Percentiles rank a stretch among this genome's conserved stretches.
These are phyloP conservation scores for Zalaria sp. DNA, from an alignment of 2,329 filamentous ascomycete genomes.

Conservation along the genomic window DNA sequence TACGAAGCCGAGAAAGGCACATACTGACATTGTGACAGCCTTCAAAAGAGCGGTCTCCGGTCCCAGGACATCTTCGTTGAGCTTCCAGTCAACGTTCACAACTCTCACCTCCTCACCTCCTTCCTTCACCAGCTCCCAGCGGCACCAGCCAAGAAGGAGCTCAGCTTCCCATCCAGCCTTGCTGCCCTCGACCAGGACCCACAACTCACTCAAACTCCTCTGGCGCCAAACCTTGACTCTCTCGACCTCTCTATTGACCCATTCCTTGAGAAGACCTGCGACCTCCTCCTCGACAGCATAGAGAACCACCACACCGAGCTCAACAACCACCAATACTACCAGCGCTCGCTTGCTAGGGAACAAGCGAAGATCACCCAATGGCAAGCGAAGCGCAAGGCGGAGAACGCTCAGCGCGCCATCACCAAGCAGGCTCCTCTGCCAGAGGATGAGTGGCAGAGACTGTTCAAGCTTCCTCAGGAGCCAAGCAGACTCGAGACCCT, in stretches of 20 bases:
- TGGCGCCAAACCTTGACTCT: slow-evolving; percentile 78
- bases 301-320: slow-evolving; percentile 97
- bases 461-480: slow-evolving; percentile 96
- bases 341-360: slow-evolving; percentile 83
- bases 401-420: slow-evolving; percentile 72
- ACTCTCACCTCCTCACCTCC: slow-evolving; percentile 90
- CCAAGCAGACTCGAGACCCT: slow-evolving; percentile 86
- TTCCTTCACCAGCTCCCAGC: slow-evolving; percentile 85
- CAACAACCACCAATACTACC: slow-evolving; percentile 98
- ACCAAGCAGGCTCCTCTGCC: slow-evolving; percentile 82
- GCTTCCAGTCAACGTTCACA: slow-evolving; percentile 79
- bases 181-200: slow-evolving; percentile 58
- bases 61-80: slow-evolving; percentile 92
- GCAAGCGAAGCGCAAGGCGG: slow-evolving; percentile 92
- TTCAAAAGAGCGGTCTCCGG: slow-evolving; percentile 85
- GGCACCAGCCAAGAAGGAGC: slow-evolving; percentile 45
- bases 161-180: slow-evolving; percentile 66
- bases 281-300: slow-evolving; percentile 89
- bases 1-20: neutral
- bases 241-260: slow-evolving; percentile 92
- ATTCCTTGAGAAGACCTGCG: slow-evolving; percentile 95
- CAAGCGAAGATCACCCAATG: slow-evolving; percentile 93
- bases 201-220: slow-evolving; percentile 43
- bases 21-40: slow-evolving; percentile 36
- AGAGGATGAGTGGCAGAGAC: slow-evolving; percentile 94